Conservation (phyloP, 2,329 filamentous ascomycete species). For the Cytospora piceae region DNA sequence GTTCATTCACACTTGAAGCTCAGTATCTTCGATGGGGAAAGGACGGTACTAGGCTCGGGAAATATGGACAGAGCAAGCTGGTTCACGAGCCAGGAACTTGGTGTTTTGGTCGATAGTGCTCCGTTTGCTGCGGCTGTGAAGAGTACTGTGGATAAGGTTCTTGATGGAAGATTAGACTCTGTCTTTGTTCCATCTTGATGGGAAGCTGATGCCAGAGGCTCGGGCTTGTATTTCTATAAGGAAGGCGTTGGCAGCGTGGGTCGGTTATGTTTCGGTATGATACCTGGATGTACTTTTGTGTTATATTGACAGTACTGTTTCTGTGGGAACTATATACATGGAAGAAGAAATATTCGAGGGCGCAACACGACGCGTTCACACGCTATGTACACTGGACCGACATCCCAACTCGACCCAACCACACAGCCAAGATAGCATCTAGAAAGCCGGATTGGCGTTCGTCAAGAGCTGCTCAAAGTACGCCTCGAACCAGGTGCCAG, state of each 20-base stretch:
- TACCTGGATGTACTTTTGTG: constrained; percentile 7
- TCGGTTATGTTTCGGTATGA: neutral
- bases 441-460: constrained; percentile 60
- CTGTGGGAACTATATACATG: constrained; percentile 29
- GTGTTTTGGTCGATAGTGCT: constrained; percentile 58
- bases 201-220: neutral
- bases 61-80: constrained; percentile 86
- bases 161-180: constrained; percentile 40
- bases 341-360: constrained; percentile 6
- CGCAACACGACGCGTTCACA: neutral
- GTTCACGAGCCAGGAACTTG: constrained; percentile 85
- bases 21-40: constrained; percentile 70
- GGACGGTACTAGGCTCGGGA: constrained; percentile 74
- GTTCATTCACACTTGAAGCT: constrained; percentile 79
- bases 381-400: constrained; percentile 9
- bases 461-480: constrained; percentile 61
- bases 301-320: constrained; percentile 18
- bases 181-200: constrained; percentile 35
- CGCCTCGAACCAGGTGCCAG: constrained; percentile 68
- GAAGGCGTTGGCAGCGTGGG: neutral
- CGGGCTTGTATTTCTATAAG: no score
- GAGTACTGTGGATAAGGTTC: constrained; percentile 38
- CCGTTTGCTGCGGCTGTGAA: constrained; percentile 40
- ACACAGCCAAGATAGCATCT: neutral
- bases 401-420: neutral